Base-by-base conservation (phyloP, 2,329 filamentous ascomycete species). In the Aspergillus sp. region DNA sequence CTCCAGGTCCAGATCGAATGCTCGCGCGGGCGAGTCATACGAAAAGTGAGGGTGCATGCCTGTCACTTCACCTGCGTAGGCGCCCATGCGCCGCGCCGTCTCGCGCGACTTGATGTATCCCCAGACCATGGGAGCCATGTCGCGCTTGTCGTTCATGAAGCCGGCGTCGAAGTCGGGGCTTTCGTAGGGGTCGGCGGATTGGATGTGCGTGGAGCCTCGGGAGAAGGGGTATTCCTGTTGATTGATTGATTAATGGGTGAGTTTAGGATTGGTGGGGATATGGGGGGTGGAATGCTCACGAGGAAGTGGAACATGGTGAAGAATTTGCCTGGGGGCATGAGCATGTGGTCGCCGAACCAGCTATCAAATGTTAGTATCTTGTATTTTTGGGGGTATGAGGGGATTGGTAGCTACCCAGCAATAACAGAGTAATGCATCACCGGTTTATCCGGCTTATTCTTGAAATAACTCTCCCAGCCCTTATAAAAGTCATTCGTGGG, bases 341-440 rank as follows among this genome's bases (percentile, higher is more conserved):
- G 73, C 76, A 84, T 83, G 69, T 84, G 79, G 72, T 81, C 76
- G 64, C 74, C 76, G 60, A 80, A 80, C 72, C 73, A 79, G 38
- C 74, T 75, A 54, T 48, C 8, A 2, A 3, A 17, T 36, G 41
- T 68, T 54, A 68, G 66, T 23, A 62, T 41, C n/a, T 41, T 8
- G 2, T 41, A 5, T 17, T 3, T 11, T 8, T 7, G n/a, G 19
- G 42, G n/a, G 23, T 19, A 10, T 15, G 30, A 17, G 8, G 27
- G 30, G 48, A 3, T 0, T 17, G 38, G 3, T 5, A 61, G 72
- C 19, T 70, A 81, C 64, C 88, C 88, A 15, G 88, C 80, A 70
- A 93, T 92, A 58, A 92, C 85, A 1, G 84, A 89, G 77, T 93
- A 93, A 72, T 93, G 90, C 90, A 93, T 93, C 47, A 93, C 90